phyloP scores from a whole-genome alignment of 176 grass and related monocot genomes.

The Microstegium vimineum region DNA sequence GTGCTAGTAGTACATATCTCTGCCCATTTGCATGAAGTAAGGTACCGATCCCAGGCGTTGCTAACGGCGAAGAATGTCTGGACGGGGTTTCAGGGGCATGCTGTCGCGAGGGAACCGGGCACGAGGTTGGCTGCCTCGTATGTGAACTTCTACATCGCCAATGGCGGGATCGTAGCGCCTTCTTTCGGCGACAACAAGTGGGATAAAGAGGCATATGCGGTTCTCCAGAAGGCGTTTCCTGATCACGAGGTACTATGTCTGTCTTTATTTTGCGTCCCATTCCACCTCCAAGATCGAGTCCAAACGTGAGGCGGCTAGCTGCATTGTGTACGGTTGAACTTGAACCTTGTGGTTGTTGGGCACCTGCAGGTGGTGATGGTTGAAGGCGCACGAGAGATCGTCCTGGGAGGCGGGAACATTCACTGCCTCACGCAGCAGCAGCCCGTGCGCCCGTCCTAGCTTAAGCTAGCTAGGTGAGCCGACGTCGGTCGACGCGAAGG shows the following conservation, averaged over 20 bases:
- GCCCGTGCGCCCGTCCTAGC: slow-evolving; percentile 32
- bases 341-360: too few species aligned
- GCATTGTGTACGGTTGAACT: not conserved
- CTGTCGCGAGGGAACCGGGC: slow-evolving; percentile 53
- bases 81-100: slow-evolving; percentile 42
- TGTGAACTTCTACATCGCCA: slow-evolving; percentile 87
- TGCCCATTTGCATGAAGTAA: not conserved
- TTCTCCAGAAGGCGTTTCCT: slow-evolving; percentile 66
- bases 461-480: too few species aligned
- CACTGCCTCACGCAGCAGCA: slow-evolving; percentile 98
- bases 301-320: too few species aligned
- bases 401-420: slow-evolving; percentile 83
- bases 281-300: too few species aligned
- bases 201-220: slow-evolving; percentile 46
- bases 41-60: not conserved
- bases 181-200: slow-evolving; percentile 69
- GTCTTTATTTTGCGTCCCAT: not conserved
- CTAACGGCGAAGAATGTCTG: not conserved
- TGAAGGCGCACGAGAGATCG: slow-evolving; percentile 74
- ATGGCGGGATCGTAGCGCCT: slow-evolving; percentile 68
- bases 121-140: slow-evolving; percentile 83
- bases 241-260: slow-evolving; percentile 54
- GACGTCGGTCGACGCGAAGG: not conserved
- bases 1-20: not conserved
- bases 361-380: slow-evolving; percentile 81